Evolutionary conservation across 495 filamentous ascomycete genomes (phyloP).

Genomic region (Hypoxylon cercidicola): DNA sequence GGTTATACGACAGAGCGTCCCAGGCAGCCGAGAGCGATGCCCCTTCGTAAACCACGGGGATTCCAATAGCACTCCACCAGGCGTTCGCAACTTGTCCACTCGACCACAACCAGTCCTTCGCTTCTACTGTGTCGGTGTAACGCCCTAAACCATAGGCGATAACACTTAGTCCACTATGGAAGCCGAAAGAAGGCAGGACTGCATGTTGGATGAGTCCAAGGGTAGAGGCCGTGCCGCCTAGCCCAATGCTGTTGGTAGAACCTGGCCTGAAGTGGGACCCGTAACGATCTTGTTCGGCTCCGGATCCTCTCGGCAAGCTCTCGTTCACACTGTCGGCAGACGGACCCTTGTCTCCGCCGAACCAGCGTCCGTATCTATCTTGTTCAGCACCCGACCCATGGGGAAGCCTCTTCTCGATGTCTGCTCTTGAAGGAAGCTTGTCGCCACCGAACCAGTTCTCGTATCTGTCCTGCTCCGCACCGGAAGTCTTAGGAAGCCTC

Average conservation of each 20-base stretch:
- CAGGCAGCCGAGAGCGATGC: conserved; percentile 55
- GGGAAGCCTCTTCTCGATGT: conserved; percentile 34
- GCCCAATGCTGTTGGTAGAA: not conserved
- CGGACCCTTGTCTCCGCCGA: conserved; percentile 16
- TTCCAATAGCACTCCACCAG: conserved; percentile 67
- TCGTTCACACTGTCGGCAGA: conserved; percentile 15
- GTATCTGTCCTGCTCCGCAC: conserved; percentile 41
- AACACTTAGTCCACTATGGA: conserved; percentile 38
- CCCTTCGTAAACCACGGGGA: conserved; percentile 51
- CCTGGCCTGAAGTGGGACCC: conserved; percentile 26
- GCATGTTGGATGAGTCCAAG: conserved; percentile 35
- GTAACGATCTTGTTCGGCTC: conserved; percentile 33
- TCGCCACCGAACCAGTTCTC: conserved; percentile 38
- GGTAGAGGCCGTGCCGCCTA: conserved; percentile 28
- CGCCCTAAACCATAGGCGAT: conserved; percentile 59
- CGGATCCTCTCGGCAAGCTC: conserved; percentile 22
- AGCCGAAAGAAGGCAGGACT: conserved; percentile 32
- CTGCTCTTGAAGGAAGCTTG: conserved; percentile 34
- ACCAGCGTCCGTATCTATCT: conserved; percentile 36
- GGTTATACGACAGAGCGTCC: conserved; percentile 56
- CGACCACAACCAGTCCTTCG: conserved; percentile 69
- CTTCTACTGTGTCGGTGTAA: conserved; percentile 60
- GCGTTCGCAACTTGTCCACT: conserved; percentile 63
- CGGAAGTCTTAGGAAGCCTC: conserved; percentile 29
- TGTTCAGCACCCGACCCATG: conserved; percentile 33